Percentiles rank a stretch among this genome's conserved stretches.
phyloP scores from a whole-genome alignment of 192 early-diverging fungal genomes.

The Dissophora globulifera region DNA sequence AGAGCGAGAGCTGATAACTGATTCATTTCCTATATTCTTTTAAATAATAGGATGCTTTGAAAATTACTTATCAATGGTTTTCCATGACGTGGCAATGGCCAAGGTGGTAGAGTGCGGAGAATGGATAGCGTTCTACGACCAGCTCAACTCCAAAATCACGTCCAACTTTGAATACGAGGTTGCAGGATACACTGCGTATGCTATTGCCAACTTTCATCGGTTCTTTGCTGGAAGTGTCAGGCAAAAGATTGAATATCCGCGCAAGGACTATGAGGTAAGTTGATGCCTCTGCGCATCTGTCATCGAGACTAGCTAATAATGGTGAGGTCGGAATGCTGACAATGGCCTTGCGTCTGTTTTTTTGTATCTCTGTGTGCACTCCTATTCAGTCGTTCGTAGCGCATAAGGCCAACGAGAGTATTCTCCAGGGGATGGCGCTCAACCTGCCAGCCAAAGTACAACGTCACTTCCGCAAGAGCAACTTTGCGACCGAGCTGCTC shows the following conservation, averaged over 20 bases:
- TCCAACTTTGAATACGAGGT: conserved; percentile 66
- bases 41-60: conserved; percentile 84
- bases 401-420: conserved; percentile 66
- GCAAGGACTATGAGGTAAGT: conserved; percentile 77
- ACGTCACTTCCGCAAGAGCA: conserved; percentile 58
- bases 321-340: too few relatives aligned
- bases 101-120: conserved; percentile 75
- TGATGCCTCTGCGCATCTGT: conserved; percentile 2
- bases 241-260: conserved; percentile 79
- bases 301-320: background rate
- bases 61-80: conserved; percentile 83
- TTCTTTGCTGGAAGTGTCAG: conserved; percentile 78
- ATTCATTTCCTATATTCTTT: background rate
- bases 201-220: conserved; percentile 79
- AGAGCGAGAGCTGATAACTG: too few relatives aligned
- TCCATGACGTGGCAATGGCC: conserved; percentile 77
- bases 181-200: conserved; percentile 74
- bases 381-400: conserved; percentile 56
- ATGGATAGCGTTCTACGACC: conserved; percentile 89
- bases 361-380: too few relatives aligned
- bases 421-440: conserved; percentile 58
- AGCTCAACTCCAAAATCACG: conserved; percentile 62
- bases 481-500: conserved; percentile 65
- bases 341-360: too few relatives aligned
- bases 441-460: conserved; percentile 62